phyloP scores from a whole-genome alignment of 2,329 filamentous ascomycete genomes.

The Aspergillus floridensis region DNA sequence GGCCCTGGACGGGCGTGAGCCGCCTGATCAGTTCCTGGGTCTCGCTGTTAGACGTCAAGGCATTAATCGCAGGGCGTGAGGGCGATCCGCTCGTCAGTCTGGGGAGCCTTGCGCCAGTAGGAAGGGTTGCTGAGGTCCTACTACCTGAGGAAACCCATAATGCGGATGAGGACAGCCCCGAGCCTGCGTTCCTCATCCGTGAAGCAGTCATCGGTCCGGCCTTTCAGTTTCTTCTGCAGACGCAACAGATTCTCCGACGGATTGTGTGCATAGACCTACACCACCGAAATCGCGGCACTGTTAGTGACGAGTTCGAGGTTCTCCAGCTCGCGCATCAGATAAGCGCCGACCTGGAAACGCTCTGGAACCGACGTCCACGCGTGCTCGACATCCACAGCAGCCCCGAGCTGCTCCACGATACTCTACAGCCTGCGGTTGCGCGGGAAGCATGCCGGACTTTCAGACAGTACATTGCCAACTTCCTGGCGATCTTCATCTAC shows the following conservation, averaged over 20 bases:
- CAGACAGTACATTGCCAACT: constrained; percentile 35
- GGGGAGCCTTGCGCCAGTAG: constrained; percentile 18
- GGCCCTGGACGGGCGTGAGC: constrained; percentile 29
- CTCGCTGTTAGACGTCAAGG: constrained; percentile 35
- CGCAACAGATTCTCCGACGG: constrained; percentile 35
- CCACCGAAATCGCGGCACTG: constrained; percentile 38
- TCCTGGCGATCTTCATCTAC: constrained; percentile 37
- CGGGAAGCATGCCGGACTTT: constrained; percentile 31
- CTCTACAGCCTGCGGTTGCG: constrained; percentile 26
- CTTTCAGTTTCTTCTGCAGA: constrained; percentile 33
- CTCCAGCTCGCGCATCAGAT: constrained; percentile 38
- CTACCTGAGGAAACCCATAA: neutral
- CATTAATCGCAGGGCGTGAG: constrained; percentile 36
- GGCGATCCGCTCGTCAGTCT: constrained; percentile 33
- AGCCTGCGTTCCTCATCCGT: constrained; percentile 27
- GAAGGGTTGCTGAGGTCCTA: neutral
- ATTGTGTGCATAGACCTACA: constrained; percentile 38
- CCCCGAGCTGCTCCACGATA: constrained; percentile 27
- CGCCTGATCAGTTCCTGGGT: constrained; percentile 33
- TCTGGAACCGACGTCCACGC: constrained; percentile 34
- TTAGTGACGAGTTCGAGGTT: constrained; percentile 39
- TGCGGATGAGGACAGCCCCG: neutral
- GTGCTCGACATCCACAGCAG: constrained; percentile 33
- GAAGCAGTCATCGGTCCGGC: constrained; percentile 31
- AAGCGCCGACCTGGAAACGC: constrained; percentile 34